These are phyloP conservation scores for Odontarrhena argentea DNA, from an alignment of 345 rosid genomes.

Conservation along the genomic window DNA sequence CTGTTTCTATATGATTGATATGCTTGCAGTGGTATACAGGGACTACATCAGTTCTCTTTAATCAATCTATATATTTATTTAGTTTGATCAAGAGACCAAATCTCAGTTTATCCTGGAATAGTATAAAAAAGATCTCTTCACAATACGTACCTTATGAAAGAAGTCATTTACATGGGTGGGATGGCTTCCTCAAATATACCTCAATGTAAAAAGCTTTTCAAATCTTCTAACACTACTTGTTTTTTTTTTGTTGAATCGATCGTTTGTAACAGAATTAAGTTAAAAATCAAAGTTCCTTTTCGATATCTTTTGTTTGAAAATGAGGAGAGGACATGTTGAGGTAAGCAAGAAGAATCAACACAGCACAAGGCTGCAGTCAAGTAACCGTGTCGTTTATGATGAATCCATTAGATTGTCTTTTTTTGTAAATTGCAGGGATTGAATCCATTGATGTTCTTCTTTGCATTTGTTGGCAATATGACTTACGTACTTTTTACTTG, in stretches of 20 bases:
- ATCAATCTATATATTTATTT: conserved; percentile 73
- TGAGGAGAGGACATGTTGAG: conserved; percentile 79
- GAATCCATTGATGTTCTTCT: conserved; percentile 79
- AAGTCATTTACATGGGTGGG: conserved; percentile 83
- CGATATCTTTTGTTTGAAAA: conserved; percentile 45
- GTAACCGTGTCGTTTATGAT: conserved; percentile 17
- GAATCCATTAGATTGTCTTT: conserved; percentile 1
- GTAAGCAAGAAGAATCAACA: conserved; percentile 42
- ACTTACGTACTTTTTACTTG: conserved; percentile 51
- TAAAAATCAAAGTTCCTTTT: conserved; percentile 18
- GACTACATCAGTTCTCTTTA: conserved; percentile 53
- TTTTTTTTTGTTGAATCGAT: background rate
- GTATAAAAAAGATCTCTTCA: too few relatives aligned
- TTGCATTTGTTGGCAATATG: conserved; percentile 74
- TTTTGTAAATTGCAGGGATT: conserved; percentile 56
- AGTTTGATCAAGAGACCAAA: conserved; percentile 7
- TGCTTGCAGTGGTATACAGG: conserved; percentile 63
- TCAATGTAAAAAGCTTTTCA: conserved; percentile 55
- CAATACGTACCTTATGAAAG: too few relatives aligned
- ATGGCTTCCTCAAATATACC: conserved; percentile 81
- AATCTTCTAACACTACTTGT: background rate
- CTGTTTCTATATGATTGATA: conserved; percentile 16
- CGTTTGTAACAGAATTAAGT: background rate
- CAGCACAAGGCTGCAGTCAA: background rate
- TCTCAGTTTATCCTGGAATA: too few relatives aligned